A percentile compares a stretch with the other conserved stretches of the same genome.
Evolutionary conservation across 2,329 filamentous ascomycete species (phyloP).

Genomic region (Calonectria montana): DNA sequence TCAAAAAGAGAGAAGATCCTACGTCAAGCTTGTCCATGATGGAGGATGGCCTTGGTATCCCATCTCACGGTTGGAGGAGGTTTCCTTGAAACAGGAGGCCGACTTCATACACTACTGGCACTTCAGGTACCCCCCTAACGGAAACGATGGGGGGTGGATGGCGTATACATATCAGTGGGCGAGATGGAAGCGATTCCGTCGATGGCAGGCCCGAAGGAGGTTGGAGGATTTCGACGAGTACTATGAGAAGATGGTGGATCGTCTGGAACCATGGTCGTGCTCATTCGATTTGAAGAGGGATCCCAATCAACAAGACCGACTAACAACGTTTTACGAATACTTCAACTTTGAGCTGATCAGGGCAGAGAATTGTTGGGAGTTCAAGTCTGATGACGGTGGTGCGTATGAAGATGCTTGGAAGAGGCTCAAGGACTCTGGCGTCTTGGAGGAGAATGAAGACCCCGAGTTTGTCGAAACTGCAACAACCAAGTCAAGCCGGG

Average conservation of each 20-base stretch:
- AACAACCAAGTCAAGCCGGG: background rate
- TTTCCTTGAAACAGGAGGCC: conserved; percentile 24
- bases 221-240: background rate
- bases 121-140: conserved; percentile 1
- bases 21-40: conserved; percentile 21
- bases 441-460: conserved; percentile 19
- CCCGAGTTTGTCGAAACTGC: conserved; percentile 21
- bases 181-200: conserved; percentile 33
- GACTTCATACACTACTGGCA: conserved; percentile 30
- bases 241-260: background rate
- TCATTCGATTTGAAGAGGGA: background rate
- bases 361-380: conserved; percentile 28
- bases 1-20: conserved; percentile 21
- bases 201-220: conserved; percentile 32
- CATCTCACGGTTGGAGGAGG: conserved; percentile 21
- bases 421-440: conserved; percentile 23
- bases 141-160: conserved; percentile 24
- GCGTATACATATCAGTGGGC: conserved; percentile 32
- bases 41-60: conserved; percentile 39
- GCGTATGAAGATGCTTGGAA: conserved; percentile 32
- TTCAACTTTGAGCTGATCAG: conserved; percentile 42
- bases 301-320: background rate
- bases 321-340: conserved; percentile 42
- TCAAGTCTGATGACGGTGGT: conserved; percentile 18
- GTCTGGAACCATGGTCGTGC: background rate